These are phyloP conservation scores for Jaenimonas drosophilae DNA, from an alignment of 208 protist genomes.

Conservation along the genomic window DNA sequence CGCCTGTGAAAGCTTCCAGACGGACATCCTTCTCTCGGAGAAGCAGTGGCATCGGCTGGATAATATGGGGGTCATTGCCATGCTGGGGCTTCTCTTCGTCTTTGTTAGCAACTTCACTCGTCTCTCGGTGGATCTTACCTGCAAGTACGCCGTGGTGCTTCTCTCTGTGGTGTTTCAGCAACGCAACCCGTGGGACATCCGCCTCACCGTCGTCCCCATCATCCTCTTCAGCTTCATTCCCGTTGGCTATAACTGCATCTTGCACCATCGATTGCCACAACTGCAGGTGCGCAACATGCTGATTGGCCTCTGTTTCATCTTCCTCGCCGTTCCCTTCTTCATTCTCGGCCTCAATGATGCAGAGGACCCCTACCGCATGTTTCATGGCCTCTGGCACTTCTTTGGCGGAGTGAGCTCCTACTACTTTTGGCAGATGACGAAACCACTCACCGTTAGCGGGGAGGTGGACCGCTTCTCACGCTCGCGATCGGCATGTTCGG, in stretches of 20 bases:
- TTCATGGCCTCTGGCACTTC: conserved; percentile 70
- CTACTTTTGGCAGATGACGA: conserved; percentile 42
- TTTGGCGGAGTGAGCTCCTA: conserved; percentile 33
- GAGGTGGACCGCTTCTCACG: too few relatives aligned
- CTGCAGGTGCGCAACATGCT: conserved; percentile 10
- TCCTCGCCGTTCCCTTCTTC: conserved; percentile 33
- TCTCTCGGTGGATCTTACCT: conserved; percentile 18
- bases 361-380: conserved; percentile 53
- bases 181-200: conserved; percentile 56
- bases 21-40: conserved; percentile 43
- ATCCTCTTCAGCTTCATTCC: conserved; percentile 40
- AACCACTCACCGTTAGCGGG: too few relatives aligned
- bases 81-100: conserved; percentile 36
- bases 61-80: conserved; percentile 49
- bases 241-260: conserved; percentile 26
- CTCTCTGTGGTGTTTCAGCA: conserved; percentile 45
- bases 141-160: conserved; percentile 48
- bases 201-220: conserved; percentile 37
- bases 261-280: conserved; percentile 6
- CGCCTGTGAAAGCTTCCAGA: conserved; percentile 37
- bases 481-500: too few relatives aligned
- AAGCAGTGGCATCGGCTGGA: conserved; percentile 67
- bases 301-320: conserved; percentile 12
- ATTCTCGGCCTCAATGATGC: conserved; percentile 41
- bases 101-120: conserved; percentile 27